Evolutionary conservation across 2,329 filamentous ascomycete species (phyloP).

Genomic region (Chalaropsis ovoidea): DNA sequence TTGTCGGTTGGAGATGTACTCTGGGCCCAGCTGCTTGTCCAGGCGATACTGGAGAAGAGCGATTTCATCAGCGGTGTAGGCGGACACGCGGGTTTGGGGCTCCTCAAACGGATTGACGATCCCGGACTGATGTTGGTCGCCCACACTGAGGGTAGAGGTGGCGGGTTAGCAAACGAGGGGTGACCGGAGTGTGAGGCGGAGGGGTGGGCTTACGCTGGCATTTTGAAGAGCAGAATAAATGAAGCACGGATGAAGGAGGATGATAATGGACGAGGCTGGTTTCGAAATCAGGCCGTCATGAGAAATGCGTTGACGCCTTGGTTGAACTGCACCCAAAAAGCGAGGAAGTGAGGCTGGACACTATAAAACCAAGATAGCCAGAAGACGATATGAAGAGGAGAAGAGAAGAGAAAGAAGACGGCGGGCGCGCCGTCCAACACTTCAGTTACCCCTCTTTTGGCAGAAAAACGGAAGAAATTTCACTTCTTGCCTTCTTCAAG

Average conservation of each 20-base stretch:
- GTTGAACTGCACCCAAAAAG: slow-evolving; percentile 4
- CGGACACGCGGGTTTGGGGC: slow-evolving; percentile 53
- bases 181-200: slow-evolving; percentile 10
- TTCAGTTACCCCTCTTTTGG: neutral
- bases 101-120: slow-evolving; percentile 76
- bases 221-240: slow-evolving; percentile 28
- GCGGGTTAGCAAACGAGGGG: slow-evolving; percentile 26
- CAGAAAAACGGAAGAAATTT: neutral
- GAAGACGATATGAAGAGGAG: neutral
- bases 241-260: neutral
- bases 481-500: neutral
- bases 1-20: slow-evolving; percentile 81
- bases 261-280: neutral
- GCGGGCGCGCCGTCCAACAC: neutral
- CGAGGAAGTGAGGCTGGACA: neutral
- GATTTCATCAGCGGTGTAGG: slow-evolving; percentile 84
- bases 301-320: neutral
- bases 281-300: neutral
- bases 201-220: slow-evolving; percentile 37
- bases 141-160: slow-evolving; percentile 42
- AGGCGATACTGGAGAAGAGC: slow-evolving; percentile 76
- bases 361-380: neutral
- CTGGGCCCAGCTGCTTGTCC: slow-evolving; percentile 87
- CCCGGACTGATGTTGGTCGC: slow-evolving; percentile 53
- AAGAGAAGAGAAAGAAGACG: slow-evolving; percentile 3